Evolutionary conservation across 192 early-diverging fungal species (phyloP).

Genomic region (Pecoramyces ruminantium): DNA sequence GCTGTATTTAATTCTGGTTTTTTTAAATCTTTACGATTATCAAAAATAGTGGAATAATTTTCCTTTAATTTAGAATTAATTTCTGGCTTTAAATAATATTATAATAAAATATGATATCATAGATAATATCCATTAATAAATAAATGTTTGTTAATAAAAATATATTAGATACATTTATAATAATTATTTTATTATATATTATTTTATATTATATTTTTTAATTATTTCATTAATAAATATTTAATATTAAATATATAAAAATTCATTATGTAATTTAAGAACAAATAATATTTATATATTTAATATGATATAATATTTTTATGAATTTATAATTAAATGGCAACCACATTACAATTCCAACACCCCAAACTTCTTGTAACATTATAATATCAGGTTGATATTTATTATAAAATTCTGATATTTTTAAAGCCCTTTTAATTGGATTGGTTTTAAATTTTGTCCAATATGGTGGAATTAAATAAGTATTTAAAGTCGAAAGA

Average conservation of each 20-base stretch:
- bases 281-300: too few relatives aligned
- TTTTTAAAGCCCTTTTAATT: not conserved
- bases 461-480: not conserved
- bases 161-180: too few relatives aligned
- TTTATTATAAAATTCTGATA: not conserved
- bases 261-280: too few relatives aligned
- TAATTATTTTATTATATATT: too few relatives aligned
- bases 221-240: too few relatives aligned
- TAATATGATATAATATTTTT: too few relatives aligned
- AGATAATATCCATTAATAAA: too few relatives aligned
- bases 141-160: too few relatives aligned
- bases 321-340: too few relatives aligned
- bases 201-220: too few relatives aligned
- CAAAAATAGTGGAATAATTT: not conserved
- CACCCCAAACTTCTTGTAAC: not conserved
- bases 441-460: not conserved
- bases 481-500: not conserved
- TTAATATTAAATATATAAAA: too few relatives aligned
- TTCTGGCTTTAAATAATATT: not conserved
- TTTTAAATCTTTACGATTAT: not conserved
- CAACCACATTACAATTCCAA: not conserved
- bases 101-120: too few relatives aligned
- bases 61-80: not conserved
- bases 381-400: not conserved
- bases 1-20: not conserved